phyloP scores from a whole-genome alignment of 2,329 filamentous ascomycete species.

The Aurifilum marmelostoma region DNA sequence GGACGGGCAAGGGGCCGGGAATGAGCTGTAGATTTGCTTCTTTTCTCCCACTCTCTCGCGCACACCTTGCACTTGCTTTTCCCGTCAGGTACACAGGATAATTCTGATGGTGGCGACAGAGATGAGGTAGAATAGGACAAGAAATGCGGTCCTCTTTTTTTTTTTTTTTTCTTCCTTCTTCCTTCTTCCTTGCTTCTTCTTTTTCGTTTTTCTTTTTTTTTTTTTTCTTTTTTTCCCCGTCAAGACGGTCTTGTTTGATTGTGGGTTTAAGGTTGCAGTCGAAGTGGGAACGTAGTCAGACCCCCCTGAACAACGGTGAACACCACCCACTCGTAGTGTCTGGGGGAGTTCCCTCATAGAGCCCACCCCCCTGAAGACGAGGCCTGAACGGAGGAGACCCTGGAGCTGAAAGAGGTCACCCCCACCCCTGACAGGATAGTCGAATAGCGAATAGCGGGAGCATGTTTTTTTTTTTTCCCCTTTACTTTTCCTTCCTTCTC shows the following conservation, averaged over 20 bases:
- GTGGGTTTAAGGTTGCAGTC: conserved; percentile 12
- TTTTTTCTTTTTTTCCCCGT: no score
- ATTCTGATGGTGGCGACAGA: background rate
- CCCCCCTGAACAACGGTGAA: conserved; percentile 8
- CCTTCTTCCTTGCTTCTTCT: no score
- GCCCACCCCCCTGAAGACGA: conserved; percentile 1
- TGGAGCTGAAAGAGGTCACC: background rate
- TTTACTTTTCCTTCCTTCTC: background rate
- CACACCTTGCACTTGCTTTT: no score
- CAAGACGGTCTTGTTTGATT: conserved; percentile 17
- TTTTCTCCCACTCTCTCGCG: background rate
- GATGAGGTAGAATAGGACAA: background rate
- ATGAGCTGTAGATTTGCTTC: background rate
- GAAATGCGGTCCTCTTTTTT: no score
- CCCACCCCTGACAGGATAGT: background rate
- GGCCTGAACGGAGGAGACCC: background rate
- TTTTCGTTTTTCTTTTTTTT: no score
- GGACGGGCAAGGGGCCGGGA: background rate
- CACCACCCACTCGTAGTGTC: conserved; percentile 8
- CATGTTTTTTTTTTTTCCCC: background rate
- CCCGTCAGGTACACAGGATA: no score
- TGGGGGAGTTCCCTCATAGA: background rate
- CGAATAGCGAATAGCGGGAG: background rate
- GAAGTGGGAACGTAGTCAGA: background rate
- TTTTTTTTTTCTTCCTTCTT: no score